Conservation (phyloP, 495 filamentous ascomycete genomes). For the Ramalina intermedia region DNA sequence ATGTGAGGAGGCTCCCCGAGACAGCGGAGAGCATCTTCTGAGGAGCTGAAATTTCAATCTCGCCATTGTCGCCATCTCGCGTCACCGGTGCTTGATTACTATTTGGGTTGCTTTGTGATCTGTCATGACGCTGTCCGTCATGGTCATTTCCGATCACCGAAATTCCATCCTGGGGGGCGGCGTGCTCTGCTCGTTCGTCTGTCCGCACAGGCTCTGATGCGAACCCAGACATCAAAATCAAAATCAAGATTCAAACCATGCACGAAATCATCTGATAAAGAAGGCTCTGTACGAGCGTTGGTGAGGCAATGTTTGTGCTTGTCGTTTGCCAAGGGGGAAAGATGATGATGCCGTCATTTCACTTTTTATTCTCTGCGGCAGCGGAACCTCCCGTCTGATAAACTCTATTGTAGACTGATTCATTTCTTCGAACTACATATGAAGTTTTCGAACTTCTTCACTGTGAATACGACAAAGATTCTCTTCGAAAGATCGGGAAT, state of each 20-base stretch:
- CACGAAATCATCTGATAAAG: background rate
- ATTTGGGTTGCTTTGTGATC: slow-evolving; percentile 16
- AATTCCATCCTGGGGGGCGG: slow-evolving; percentile 16
- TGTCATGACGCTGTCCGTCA: slow-evolving; percentile 25
- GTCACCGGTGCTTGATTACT: background rate
- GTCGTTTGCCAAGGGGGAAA: background rate
- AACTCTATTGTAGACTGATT: too few species aligned
- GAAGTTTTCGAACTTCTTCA: too few species aligned
- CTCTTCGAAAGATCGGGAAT: too few species aligned
- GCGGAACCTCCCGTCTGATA: too few species aligned
- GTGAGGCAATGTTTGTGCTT: background rate
- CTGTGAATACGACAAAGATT: too few species aligned
- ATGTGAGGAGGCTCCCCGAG: slow-evolving; percentile 77
- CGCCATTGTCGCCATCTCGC: slow-evolving; percentile 14
- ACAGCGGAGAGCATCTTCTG: slow-evolving; percentile 95
- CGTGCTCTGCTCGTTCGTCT: slow-evolving; percentile 10
- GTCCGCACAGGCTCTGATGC: slow-evolving; percentile 7
- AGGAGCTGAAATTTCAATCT: slow-evolving; percentile 50
- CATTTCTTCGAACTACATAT: too few species aligned
- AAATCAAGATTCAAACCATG: background rate
- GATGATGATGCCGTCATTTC: background rate
- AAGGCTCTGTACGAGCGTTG: background rate
- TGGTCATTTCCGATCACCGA: slow-evolving; percentile 3
- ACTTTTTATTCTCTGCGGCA: background rate
- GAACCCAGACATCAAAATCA: slow-evolving; percentile 12